Evolutionary conservation across 192 early-diverging fungal genomes (phyloP).

Genomic region (Coemansia sp.): DNA sequence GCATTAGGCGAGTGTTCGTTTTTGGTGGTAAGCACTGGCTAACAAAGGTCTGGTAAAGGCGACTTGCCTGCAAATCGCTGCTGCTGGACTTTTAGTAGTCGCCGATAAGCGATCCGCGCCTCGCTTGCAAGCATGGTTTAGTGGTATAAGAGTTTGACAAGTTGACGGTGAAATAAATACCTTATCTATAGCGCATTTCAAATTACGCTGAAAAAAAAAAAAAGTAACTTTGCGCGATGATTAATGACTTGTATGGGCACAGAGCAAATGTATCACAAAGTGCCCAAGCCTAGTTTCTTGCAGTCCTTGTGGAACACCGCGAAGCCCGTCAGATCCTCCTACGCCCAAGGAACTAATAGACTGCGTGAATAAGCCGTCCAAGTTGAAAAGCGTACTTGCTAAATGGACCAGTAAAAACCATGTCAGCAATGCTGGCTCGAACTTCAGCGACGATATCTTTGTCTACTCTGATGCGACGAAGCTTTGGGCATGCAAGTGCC

Average conservation of each 20-base stretch:
- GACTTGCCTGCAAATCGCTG: constrained; percentile 35
- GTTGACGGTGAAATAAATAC: neutral
- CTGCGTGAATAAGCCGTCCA: neutral
- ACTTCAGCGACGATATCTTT: neutral
- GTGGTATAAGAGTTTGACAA: too few species aligned
- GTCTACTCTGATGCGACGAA: neutral
- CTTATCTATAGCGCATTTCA: neutral
- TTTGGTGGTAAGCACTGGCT: neutral
- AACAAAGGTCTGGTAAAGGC: neutral
- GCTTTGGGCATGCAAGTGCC: neutral
- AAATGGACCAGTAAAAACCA: neutral
- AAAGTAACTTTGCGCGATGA: too few species aligned
- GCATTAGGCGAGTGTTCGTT: neutral
- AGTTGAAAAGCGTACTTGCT: neutral
- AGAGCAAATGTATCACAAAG: too few species aligned
- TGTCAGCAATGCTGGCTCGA: neutral
- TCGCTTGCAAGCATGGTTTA: constrained; percentile 27
- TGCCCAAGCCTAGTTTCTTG: too few species aligned
- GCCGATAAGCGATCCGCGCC: constrained; percentile 37
- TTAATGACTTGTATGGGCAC: too few species aligned
- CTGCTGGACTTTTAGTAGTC: constrained; percentile 36
- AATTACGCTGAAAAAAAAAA: neutral
- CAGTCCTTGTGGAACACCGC: too few species aligned
- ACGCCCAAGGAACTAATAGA: neutral
- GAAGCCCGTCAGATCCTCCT: neutral